These are phyloP conservation scores for Paramecium primaurelia DNA, from an alignment of 73 alveolate species.

Conservation along the genomic window DNA sequence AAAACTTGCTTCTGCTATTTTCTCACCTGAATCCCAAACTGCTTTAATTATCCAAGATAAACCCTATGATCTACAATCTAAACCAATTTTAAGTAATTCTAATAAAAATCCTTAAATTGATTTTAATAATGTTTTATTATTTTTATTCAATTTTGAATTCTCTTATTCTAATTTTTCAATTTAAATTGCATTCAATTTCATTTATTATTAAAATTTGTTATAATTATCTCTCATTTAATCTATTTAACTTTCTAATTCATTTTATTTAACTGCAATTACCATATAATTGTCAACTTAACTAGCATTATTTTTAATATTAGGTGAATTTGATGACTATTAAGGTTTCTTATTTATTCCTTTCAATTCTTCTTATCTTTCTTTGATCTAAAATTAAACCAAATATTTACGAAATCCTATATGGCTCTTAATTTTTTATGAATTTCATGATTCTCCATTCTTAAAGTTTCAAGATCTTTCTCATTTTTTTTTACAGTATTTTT, in stretches of 20 bases:
- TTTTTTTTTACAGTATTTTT: not conserved
- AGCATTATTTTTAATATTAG: not conserved
- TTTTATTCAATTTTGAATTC: conserved; percentile 3
- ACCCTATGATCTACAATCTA: conserved; percentile 18
- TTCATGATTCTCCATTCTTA: conserved; percentile 46
- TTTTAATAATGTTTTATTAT: conserved; percentile 13
- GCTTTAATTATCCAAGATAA: conserved; percentile 16
- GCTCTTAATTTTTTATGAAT: conserved; percentile 11
- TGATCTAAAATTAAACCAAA: not conserved
- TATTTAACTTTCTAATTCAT: conserved; percentile 7
- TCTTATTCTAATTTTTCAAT: conserved; percentile 36
- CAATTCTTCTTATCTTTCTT: conserved; percentile 29
- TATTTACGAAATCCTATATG: not conserved
- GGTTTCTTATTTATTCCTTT: not conserved
- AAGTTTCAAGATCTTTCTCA: conserved; percentile 12
- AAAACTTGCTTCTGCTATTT: not conserved
- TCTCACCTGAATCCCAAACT: conserved; percentile 50
- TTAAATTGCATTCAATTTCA: not conserved
- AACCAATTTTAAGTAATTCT: conserved; percentile 31
- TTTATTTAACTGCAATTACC: conserved; percentile 19
- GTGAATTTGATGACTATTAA: not conserved
- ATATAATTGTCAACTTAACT: conserved; percentile 26
- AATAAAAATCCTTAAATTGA: conserved; percentile 23
- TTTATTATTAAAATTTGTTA: not conserved
- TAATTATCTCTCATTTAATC: conserved; percentile 38